Percentiles rank a stretch among this genome's conserved stretches.
Conservation (phyloP, 2,329 filamentous ascomycete genomes). For the Chrysoporthe cubensis region DNA sequence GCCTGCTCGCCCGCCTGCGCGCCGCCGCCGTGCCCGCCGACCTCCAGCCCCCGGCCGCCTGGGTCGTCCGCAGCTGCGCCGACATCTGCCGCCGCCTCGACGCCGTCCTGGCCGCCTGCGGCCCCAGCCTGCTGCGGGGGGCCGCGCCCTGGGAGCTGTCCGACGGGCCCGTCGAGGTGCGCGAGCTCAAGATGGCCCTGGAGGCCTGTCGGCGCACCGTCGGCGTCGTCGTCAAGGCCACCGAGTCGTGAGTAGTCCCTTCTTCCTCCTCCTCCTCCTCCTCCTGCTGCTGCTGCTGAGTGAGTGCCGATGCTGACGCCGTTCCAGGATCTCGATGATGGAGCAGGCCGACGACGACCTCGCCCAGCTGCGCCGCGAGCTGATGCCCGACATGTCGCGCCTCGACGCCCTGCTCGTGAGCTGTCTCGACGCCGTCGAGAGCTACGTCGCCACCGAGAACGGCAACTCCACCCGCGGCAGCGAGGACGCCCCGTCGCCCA, state of each 20-base stretch:
- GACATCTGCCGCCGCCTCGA: conserved; percentile 22
- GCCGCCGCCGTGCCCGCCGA: conserved; percentile 1
- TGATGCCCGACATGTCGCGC: conserved; percentile 9
- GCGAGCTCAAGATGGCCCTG: conserved; percentile 15
- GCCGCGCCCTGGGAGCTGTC: conserved; percentile 24
- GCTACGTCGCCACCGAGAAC: conserved; percentile 1
- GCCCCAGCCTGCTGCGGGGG: conserved; percentile 14
- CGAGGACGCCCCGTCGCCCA: background rate
- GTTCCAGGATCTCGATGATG: conserved; percentile 3
- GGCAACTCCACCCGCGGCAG: background rate
- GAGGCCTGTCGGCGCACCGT: conserved; percentile 23
- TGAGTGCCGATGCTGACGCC: background rate
- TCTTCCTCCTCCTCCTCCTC: too few species aligned
- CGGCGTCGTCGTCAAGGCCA: conserved; percentile 20
- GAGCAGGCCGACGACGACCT: conserved; percentile 12
- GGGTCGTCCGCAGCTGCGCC: conserved; percentile 23
- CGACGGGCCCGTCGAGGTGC: conserved; percentile 19
- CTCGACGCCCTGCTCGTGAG: conserved; percentile 15
- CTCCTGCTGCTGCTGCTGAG: too few species aligned
- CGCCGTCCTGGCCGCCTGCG: conserved; percentile 21
- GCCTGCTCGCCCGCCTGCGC: conserved; percentile 17
- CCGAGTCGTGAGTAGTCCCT: conserved; percentile 19
- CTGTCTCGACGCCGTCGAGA: conserved; percentile 25
- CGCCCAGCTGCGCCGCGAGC: conserved; percentile 12
- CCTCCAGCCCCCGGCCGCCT: conserved; percentile 10